A percentile compares a stretch with the other conserved stretches of the same genome.
Conservation (phyloP, 139 green algal species). For the Coelastrella sp. region DNA sequence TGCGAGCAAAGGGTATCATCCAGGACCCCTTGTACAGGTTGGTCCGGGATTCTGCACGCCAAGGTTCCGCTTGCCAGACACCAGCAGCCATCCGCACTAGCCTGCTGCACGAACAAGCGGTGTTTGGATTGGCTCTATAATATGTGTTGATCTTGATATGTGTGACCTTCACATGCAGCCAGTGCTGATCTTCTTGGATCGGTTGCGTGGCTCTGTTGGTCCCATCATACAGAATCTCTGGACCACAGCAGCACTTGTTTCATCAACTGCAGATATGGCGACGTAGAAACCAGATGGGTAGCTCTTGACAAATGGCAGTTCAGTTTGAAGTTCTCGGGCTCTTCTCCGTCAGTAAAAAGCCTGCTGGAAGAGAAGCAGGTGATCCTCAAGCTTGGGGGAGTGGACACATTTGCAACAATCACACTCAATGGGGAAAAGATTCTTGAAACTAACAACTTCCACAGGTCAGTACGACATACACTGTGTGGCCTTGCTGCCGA, state of each 20-base stretch:
- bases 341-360: neutral
- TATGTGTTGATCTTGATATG: too few species aligned
- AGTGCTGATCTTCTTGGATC: too few species aligned
- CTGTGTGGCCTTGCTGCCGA: too few species aligned
- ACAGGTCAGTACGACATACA: too few species aligned
- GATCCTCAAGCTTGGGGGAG: conserved; percentile 55
- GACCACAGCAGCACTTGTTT: neutral
- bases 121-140: too few species aligned
- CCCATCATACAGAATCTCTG: too few species aligned
- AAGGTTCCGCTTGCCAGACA: too few species aligned
- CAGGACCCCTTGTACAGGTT: conserved; percentile 32
- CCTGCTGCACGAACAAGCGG: too few species aligned
- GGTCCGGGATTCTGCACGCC: too few species aligned
- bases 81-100: too few species aligned
- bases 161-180: too few species aligned
- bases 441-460: conserved; percentile 55
- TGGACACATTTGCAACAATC: conserved; percentile 65
- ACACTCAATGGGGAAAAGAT: conserved; percentile 61
- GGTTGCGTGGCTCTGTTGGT: too few species aligned
- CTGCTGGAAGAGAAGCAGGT: neutral
- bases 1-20: conserved; percentile 11
- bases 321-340: conserved; percentile 45
- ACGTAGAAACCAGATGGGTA: conserved; percentile 65
- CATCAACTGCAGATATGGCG: conserved; percentile 70
- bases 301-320: conserved; percentile 71